phyloP scores from a whole-genome alignment of 2,329 filamentous ascomycete species.

The Aspergillus sp. region DNA sequence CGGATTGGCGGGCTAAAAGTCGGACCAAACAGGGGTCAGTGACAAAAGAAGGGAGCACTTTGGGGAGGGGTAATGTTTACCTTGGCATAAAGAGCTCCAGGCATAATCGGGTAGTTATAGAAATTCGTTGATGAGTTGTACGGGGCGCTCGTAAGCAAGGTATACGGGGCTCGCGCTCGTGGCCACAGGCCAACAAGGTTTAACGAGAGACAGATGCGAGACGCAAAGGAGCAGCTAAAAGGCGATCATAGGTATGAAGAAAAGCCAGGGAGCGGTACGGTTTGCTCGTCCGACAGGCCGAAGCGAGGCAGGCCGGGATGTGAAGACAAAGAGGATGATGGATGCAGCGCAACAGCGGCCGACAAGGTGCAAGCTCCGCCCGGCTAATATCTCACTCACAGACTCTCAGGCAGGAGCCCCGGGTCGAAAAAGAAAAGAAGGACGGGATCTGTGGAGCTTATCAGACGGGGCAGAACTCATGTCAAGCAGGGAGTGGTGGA shows the following conservation, averaged over 20 bases:
- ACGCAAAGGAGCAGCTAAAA: background rate
- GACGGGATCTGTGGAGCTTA: constrained; percentile 12
- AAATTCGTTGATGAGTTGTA: constrained; percentile 5
- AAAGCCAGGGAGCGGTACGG: background rate
- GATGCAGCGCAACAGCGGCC: background rate
- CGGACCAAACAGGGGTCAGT: constrained; percentile 11
- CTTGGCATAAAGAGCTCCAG: constrained; percentile 6
- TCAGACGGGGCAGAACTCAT: constrained; percentile 6
- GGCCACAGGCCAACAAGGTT: background rate
- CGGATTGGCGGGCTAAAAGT: constrained; percentile 13
- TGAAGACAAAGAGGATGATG: constrained; percentile 5
- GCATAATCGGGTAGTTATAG: constrained; percentile 6
- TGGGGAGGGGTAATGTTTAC: constrained; percentile 9
- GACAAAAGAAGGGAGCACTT: constrained; percentile 1
- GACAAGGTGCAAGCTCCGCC: constrained; percentile 1
- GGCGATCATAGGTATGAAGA: background rate
- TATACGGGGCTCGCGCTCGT: background rate
- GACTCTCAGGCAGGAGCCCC: background rate
- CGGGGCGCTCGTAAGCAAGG: background rate
- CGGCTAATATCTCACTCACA: constrained; percentile 2
- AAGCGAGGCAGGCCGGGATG: constrained; percentile 6
- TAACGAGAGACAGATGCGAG: constrained; percentile 9
- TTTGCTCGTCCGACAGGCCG: background rate
- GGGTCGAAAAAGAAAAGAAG: constrained; percentile 1
- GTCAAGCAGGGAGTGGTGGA: constrained; percentile 8